Evolutionary conservation across 305 asterid genomes (phyloP), one percentile per base, ranked within the genome.

Genomic region (Fraxinus dipetala): DNA sequence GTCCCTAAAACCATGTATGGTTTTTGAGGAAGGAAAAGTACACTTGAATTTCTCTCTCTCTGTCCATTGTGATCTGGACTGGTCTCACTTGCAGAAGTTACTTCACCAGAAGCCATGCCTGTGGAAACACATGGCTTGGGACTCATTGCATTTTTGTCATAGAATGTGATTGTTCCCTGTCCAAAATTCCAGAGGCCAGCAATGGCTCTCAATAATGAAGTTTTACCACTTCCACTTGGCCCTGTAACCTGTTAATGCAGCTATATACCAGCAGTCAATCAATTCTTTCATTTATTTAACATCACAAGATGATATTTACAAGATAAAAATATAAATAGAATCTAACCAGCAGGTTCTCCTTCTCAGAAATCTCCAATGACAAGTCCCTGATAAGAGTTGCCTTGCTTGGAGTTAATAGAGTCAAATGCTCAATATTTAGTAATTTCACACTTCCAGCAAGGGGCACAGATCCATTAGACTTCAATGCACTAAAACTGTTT

Each of bases 181-280:
- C 99, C 99, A 14, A 85, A 91, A 88, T 85, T 91, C 99, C 99
- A 95, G 80, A 93, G 94, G 83, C 99, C 99, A 80, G 98, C 99
- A 67, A 93, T 32, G 69, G 97, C 90, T 89, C 98, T 93, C 82
- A 95, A 84, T 69, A 93, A 81, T 48, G 99, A 93, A 84, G 99
- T 95, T 88, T 95, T 95, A 72, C 99, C 99, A 85, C 97, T 91
- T 72, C 99, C 99, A 85, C 99, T 95, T 20, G 97, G 97, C 79
- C 99, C 99, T 77, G 98, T 87, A 85, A 95, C 76, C 98, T 95
- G 95, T 89, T 82, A 87, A 85, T 77, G 83, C 84, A 88, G 88
- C 89, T 77, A 87, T 77, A 72, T 77, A 79, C 65, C 81, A 83
- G 77, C 73, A 85, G 84, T 85, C 79, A 79, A 75, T 75, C 54